Evolutionary conservation across 306 rosid genomes (phyloP), one percentile per base, ranked within the genome.

Genomic region (Vigna nakashimae): DNA sequence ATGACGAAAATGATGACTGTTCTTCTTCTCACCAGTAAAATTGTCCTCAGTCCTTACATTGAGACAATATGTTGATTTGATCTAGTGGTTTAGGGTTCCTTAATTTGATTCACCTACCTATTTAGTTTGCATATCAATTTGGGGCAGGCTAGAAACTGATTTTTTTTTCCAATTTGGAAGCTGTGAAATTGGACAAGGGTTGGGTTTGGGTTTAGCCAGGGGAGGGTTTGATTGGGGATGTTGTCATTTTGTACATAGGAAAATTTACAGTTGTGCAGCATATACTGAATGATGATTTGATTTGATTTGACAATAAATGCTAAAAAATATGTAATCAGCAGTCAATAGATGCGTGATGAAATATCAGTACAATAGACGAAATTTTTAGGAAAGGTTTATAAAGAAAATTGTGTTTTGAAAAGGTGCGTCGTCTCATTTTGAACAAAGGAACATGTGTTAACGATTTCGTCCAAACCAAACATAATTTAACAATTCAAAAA

Each of bases 221-320:
- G 79, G 45, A 82, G 26, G 65, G 75, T 42, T 78, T 78, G 24
- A 80, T 46, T 81, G 70, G 82, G 66, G 84, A 60, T 82, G 75
- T 62, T 80, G 67, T 72, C 76, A 55, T 52, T 71, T 71, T 89
- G 87, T 86, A 80, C 50, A 69, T 80, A 66, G 66, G 28, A 49
- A 18, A 60, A 74, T 82, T 38, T 63, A 12, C 32, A 22, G 7
- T 62, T 71, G 55, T 60, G 45, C 63, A 34, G 50, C 71, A 69
- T 34, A 49, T 60, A 70, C 71, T 71, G 55, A 71, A 36, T 70
- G 72, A 49, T 70, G 9, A 69, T 67, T 76, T 70, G 13, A 68
- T 66, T 76, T 69, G n/a, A 68, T 66, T 76, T 65, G 51, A 38
- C 18, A 20, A 56, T 52, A 66, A 34, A 70, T 32, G 48, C 51